A percentile compares a stretch with the other conserved stretches of the same genome.
Evolutionary conservation across 2,329 filamentous ascomycete species (phyloP).

Genomic region (Cladobotryum protrusum): DNA sequence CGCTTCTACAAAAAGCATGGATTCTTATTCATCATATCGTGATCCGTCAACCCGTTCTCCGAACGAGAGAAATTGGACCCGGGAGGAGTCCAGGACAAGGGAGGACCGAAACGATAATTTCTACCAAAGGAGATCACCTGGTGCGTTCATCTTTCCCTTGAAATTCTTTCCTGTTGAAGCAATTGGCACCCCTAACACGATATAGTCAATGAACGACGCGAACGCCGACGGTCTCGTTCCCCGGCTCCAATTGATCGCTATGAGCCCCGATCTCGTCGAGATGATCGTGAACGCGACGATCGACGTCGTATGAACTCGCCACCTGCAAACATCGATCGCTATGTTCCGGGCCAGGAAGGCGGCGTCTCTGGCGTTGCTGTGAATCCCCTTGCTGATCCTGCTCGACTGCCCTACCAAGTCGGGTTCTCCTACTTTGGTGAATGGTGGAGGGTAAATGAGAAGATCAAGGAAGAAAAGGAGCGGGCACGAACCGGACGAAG

Average conservation of each 20-base stretch:
- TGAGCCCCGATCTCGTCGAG: slow-evolving; percentile 63
- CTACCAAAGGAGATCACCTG: slow-evolving; percentile 63
- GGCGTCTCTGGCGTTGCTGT: slow-evolving; percentile 38
- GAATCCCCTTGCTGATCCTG: slow-evolving; percentile 67
- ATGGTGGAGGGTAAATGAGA: slow-evolving; percentile 79
- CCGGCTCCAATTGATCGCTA: slow-evolving; percentile 68
- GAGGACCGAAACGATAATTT: slow-evolving; percentile 54
- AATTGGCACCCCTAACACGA: not conserved
- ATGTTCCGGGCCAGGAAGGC: slow-evolving; percentile 67
- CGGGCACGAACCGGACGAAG: slow-evolving; percentile 62
- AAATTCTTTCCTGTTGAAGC: not conserved
- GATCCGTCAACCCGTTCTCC: slow-evolving; percentile 49
- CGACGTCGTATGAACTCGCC: slow-evolving; percentile 55
- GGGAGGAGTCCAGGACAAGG: slow-evolving; percentile 46
- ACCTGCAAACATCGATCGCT: slow-evolving; percentile 73
- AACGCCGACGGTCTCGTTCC: slow-evolving; percentile 62
- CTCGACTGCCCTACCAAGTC: slow-evolving; percentile 70
- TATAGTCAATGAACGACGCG: slow-evolving; percentile 53
- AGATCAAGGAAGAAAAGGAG: slow-evolving; percentile 76
- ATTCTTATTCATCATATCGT: slow-evolving; percentile 48
- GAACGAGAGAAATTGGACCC: slow-evolving; percentile 46
- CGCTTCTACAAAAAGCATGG: slow-evolving; percentile 43
- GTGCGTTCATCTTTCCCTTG: slow-evolving; percentile 41
- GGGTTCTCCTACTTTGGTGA: slow-evolving; percentile 82
- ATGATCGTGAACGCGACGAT: slow-evolving; percentile 60